Evolutionary conservation across 2,329 filamentous ascomycete species (phyloP).

Genomic region (Colletotrichum magnum): DNA sequence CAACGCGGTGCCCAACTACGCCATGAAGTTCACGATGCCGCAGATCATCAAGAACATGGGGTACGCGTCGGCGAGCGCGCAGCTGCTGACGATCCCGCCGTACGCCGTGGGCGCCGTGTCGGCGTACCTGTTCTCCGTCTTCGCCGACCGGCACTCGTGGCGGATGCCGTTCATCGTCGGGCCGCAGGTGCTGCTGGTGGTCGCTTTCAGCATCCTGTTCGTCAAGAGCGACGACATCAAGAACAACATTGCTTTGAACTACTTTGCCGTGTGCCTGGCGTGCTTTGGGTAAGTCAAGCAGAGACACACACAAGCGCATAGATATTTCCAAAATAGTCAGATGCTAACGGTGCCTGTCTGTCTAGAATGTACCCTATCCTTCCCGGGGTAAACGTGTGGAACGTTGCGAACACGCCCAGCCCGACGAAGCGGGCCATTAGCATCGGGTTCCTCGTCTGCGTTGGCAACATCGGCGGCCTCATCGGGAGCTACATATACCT

Average conservation of each 20-base stretch:
- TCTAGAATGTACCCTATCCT: slow-evolving; percentile 57
- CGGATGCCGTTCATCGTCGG: slow-evolving; percentile 55
- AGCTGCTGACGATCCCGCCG: slow-evolving; percentile 53
- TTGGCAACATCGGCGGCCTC: slow-evolving; percentile 55
- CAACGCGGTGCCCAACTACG: slow-evolving; percentile 54
- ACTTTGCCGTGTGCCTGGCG: slow-evolving; percentile 60
- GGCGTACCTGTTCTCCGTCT: slow-evolving; percentile 49
- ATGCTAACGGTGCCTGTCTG: slow-evolving; percentile 35
- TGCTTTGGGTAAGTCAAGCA: slow-evolving; percentile 46
- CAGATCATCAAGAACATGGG: slow-evolving; percentile 58
- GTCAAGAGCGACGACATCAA: slow-evolving; percentile 53
- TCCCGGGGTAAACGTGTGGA: slow-evolving; percentile 58
- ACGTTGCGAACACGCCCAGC: slow-evolving; percentile 54
- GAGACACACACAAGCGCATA: neutral
- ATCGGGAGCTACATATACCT: slow-evolving; percentile 42
- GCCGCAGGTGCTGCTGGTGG: slow-evolving; percentile 51
- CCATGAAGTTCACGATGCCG: slow-evolving; percentile 53
- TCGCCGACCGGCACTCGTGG: slow-evolving; percentile 55
- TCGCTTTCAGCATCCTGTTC: slow-evolving; percentile 54
- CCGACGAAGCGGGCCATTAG: slow-evolving; percentile 57
- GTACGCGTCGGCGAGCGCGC: slow-evolving; percentile 50
- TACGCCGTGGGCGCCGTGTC: slow-evolving; percentile 53
- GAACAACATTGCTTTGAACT: slow-evolving; percentile 57
- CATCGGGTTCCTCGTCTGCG: slow-evolving; percentile 57
- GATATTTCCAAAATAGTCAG: neutral